These are phyloP conservation scores for Metschnikowia koreensis DNA, from an alignment of 805 yeast genomes.

Conservation along the genomic window DNA sequence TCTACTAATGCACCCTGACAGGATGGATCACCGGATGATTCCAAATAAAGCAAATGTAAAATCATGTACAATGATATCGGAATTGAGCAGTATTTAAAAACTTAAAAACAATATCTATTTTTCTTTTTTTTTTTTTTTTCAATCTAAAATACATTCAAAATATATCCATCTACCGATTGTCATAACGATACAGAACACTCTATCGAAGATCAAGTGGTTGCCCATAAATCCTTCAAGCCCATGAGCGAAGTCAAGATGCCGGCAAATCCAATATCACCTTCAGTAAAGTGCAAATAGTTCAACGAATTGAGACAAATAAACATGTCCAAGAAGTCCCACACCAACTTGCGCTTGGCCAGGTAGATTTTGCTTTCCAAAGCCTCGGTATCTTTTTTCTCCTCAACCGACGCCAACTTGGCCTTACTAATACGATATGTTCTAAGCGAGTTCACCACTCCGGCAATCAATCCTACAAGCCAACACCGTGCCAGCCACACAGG, in stretches of 20 bases:
- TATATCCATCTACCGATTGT: too few relatives aligned
- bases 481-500: constrained; percentile 62
- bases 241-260: constrained; percentile 79
- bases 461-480: constrained; percentile 73
- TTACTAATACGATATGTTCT: constrained; percentile 49
- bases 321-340: constrained; percentile 75
- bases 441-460: constrained; percentile 60
- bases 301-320: constrained; percentile 73
- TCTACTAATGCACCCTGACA: too few relatives aligned
- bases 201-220: constrained; percentile 27
- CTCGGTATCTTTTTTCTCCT: constrained; percentile 29
- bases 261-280: constrained; percentile 78
- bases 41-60: too few relatives aligned
- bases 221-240: constrained; percentile 77
- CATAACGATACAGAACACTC: not conserved
- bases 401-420: constrained; percentile 31
- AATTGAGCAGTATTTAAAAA: too few relatives aligned
- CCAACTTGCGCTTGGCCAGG: constrained; percentile 56
- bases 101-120: too few relatives aligned
- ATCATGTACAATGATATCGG: too few relatives aligned
- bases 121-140: too few relatives aligned
- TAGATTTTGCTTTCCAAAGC: constrained; percentile 44
- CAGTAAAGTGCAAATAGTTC: constrained; percentile 58
- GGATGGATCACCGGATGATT: too few relatives aligned
- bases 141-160: not conserved